Percentiles rank a stretch among this genome's conserved stretches.
These are phyloP conservation scores for Cinnamomum micranthum DNA, from an alignment of 164 flowering plant species.

Conservation along the genomic window DNA sequence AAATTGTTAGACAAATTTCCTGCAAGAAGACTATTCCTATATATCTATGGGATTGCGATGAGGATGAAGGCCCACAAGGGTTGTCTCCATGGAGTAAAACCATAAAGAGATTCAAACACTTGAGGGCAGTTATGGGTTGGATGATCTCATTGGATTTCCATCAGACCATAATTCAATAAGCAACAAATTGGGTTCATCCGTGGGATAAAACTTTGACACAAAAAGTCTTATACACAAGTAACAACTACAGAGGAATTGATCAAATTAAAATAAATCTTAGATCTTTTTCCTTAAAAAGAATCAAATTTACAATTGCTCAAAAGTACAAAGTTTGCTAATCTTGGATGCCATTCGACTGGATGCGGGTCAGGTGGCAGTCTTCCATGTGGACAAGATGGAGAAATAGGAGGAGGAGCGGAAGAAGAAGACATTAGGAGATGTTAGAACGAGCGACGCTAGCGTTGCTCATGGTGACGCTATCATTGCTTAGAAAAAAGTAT, in stretches of 20 bases:
- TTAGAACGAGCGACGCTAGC: no score
- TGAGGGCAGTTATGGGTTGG: no score
- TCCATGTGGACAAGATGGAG: no score
- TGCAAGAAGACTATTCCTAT: slow-evolving; percentile 15
- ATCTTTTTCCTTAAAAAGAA: not conserved
- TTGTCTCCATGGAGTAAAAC: slow-evolving; percentile 34
- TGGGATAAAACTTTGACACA: not conserved
- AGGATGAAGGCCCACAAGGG: slow-evolving; percentile 28
- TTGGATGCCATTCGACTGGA: not conserved
- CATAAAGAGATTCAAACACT: slow-evolving; percentile 18
- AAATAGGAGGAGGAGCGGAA: no score
- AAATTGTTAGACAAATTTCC: no score
- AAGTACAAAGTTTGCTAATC: slow-evolving; percentile 4
- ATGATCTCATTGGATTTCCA: no score
- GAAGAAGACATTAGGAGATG: no score
- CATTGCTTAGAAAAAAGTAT: no score
- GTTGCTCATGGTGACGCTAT: no score
- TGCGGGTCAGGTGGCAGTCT: no score
- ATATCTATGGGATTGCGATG: slow-evolving; percentile 50
- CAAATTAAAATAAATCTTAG: not conserved
- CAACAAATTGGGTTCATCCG: not conserved
- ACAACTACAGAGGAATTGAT: slow-evolving; percentile 27
- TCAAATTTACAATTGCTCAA: not conserved
- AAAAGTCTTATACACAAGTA: no score
- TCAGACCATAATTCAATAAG: no score